Evolutionary conservation across 2,329 filamentous ascomycete species (phyloP).

Genomic region (Fusarium verrucosum): DNA sequence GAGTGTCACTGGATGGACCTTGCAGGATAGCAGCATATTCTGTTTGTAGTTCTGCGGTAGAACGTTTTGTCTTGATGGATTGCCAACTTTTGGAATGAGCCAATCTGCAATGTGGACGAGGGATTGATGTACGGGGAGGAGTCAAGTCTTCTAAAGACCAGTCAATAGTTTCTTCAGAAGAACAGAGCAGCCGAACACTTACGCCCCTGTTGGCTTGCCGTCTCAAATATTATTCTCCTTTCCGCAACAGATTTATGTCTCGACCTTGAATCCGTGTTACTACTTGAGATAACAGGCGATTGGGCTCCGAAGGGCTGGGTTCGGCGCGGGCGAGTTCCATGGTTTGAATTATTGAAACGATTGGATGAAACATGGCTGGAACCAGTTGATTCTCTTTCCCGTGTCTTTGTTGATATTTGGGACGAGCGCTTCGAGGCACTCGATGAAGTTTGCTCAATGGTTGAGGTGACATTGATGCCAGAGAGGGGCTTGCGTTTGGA

Average conservation of each 20-base stretch:
- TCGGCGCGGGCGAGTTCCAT: constrained; percentile 1
- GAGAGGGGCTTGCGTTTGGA: background rate
- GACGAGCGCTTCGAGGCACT: background rate
- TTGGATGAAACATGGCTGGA: constrained; percentile 14
- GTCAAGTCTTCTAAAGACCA: background rate
- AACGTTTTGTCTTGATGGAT: constrained; percentile 3
- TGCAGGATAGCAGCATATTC: background rate
- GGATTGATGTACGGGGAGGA: background rate
- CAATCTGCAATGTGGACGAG: constrained; percentile 1
- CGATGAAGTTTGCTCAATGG: background rate
- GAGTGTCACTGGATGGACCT: background rate
- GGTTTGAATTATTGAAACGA: background rate
- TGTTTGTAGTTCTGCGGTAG: background rate
- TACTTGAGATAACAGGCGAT: background rate
- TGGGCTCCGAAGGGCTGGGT: constrained; percentile 26
- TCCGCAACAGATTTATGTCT: constrained; percentile 41
- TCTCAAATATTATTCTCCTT: constrained; percentile 39
- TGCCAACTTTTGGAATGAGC: constrained; percentile 30
- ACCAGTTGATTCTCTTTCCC: constrained; percentile 1
- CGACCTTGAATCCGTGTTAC: background rate
- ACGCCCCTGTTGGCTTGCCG: constrained; percentile 1
- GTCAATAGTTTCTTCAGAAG: background rate
- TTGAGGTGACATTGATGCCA: background rate
- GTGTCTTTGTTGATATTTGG: background rate
- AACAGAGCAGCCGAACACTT: background rate